phyloP scores from a whole-genome alignment of 805 yeast species.

The Candida morakotiae region DNA sequence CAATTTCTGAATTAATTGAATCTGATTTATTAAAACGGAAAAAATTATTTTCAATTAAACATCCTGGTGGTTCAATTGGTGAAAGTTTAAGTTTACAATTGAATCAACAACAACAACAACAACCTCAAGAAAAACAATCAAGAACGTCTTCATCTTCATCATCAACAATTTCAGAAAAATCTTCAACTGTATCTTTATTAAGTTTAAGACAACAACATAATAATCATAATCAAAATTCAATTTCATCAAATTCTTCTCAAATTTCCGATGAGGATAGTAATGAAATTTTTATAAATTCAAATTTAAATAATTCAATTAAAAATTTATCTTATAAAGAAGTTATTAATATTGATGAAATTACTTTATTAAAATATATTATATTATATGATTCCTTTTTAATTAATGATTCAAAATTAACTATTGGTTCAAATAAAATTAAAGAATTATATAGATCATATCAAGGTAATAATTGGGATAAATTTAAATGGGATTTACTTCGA shows the following conservation, averaged over 20 bases:
- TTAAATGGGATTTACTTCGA: slow-evolving; percentile 12
- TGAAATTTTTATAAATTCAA: slow-evolving; percentile 10
- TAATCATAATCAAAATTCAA: not conserved
- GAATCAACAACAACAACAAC: not conserved
- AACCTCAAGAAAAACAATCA: not conserved
- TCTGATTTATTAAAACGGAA: slow-evolving; percentile 52
- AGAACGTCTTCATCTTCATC: not conserved
- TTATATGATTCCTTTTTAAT: slow-evolving; percentile 30
- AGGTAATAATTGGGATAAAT: slow-evolving; percentile 10
- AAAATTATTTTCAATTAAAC: slow-evolving; percentile 61
- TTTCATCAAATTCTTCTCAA: slow-evolving; percentile 9
- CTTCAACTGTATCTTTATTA: slow-evolving; percentile 7
- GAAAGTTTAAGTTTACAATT: slow-evolving; percentile 22
- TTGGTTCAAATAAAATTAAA: slow-evolving; percentile 6
- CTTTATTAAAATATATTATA: slow-evolving; percentile 30
- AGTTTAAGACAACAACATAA: slow-evolving; percentile 13
- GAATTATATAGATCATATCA: slow-evolving; percentile 7
- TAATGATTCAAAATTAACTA: slow-evolving; percentile 6
- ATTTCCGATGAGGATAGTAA: slow-evolving; percentile 8
- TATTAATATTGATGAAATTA: slow-evolving; percentile 21
- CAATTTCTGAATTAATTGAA: slow-evolving; percentile 65
- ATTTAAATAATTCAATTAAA: slow-evolving; percentile 13
- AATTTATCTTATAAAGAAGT: slow-evolving; percentile 9
- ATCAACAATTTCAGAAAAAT: not conserved
- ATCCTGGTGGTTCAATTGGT: slow-evolving; percentile 93